Evolutionary conservation across 495 filamentous ascomycete species (phyloP).

Genomic region (Pyrenula massariospora): DNA sequence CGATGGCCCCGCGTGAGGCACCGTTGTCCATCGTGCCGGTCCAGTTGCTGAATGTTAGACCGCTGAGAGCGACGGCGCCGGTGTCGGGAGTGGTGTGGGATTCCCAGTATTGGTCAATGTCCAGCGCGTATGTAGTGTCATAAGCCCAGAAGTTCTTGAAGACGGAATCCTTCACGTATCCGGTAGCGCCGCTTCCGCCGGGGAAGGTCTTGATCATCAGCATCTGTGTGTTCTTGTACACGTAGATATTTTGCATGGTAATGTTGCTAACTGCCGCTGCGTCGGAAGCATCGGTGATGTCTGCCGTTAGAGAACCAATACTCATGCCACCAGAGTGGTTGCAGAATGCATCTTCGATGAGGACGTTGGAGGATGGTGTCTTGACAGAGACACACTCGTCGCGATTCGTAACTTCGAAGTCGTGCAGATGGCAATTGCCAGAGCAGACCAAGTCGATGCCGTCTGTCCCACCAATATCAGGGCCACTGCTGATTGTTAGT

Average conservation of each 20-base stretch:
- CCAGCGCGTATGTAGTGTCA: slow-evolving; percentile 25
- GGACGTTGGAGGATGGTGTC: slow-evolving; percentile 27
- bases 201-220: slow-evolving; percentile 45
- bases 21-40: slow-evolving; percentile 36
- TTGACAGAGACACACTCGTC: slow-evolving; percentile 37
- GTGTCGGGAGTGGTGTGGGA: slow-evolving; percentile 20
- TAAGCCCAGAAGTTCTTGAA: slow-evolving; percentile 43
- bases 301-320: slow-evolving; percentile 27
- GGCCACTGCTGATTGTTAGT: slow-evolving; percentile 26
- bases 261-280: slow-evolving; percentile 16
- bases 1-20: slow-evolving; percentile 28
- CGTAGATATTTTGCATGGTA: slow-evolving; percentile 24
- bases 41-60: slow-evolving; percentile 33
- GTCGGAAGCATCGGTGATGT: slow-evolving; percentile 16
- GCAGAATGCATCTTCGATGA: slow-evolving; percentile 37
- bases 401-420: slow-evolving; percentile 24
- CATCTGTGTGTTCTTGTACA: slow-evolving; percentile 36
- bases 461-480: slow-evolving; percentile 31
- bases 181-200: slow-evolving; percentile 27
- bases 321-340: slow-evolving; percentile 36
- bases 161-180: slow-evolving; percentile 33
- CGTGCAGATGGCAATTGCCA: background rate
- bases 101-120: slow-evolving; percentile 44
- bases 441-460: slow-evolving; percentile 24
- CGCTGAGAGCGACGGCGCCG: slow-evolving; percentile 28